A percentile compares a stretch with the other conserved stretches of the same genome.
phyloP scores from a whole-genome alignment of 2,329 filamentous ascomycete genomes.

The Exophiala sp. region DNA sequence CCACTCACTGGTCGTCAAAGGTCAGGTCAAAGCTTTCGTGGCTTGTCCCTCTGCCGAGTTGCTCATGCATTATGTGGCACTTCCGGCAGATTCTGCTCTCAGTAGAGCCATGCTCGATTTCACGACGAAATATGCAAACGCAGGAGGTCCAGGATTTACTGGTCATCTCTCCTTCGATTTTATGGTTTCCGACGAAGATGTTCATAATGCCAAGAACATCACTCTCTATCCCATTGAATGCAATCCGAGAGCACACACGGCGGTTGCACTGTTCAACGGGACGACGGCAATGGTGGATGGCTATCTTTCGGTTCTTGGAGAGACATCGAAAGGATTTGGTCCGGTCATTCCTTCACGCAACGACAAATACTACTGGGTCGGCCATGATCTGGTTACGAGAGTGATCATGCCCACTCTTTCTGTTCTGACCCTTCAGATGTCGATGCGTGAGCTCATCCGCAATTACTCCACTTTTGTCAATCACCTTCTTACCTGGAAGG shows the following conservation, averaged over 20 bases:
- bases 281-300: slow-evolving; percentile 43
- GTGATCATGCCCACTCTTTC: slow-evolving; percentile 49
- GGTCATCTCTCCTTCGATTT: slow-evolving; percentile 74
- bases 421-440: slow-evolving; percentile 31
- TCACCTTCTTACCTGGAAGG: slow-evolving; percentile 47
- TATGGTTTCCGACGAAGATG: slow-evolving; percentile 52
- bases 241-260: slow-evolving; percentile 67
- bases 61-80: slow-evolving; percentile 63
- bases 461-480: slow-evolving; percentile 34
- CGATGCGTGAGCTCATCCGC: background rate
- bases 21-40: slow-evolving; percentile 62
- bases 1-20: slow-evolving; percentile 64
- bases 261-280: slow-evolving; percentile 57
- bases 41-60: slow-evolving; percentile 62
- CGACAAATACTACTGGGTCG: slow-evolving; percentile 60
- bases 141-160: slow-evolving; percentile 53
- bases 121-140: slow-evolving; percentile 56
- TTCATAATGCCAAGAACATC: slow-evolving; percentile 9
- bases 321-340: background rate
- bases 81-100: slow-evolving; percentile 54
- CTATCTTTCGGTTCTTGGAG: slow-evolving; percentile 50
- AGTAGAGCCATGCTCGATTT: slow-evolving; percentile 62
- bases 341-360: slow-evolving; percentile 20
- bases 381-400: slow-evolving; percentile 59
- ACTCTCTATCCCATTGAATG: slow-evolving; percentile 65